A percentile compares a stretch with the other conserved stretches of the same genome.
phyloP scores from a whole-genome alignment of 2,329 filamentous ascomycete genomes.

The Ceratocystis albifundus region DNA sequence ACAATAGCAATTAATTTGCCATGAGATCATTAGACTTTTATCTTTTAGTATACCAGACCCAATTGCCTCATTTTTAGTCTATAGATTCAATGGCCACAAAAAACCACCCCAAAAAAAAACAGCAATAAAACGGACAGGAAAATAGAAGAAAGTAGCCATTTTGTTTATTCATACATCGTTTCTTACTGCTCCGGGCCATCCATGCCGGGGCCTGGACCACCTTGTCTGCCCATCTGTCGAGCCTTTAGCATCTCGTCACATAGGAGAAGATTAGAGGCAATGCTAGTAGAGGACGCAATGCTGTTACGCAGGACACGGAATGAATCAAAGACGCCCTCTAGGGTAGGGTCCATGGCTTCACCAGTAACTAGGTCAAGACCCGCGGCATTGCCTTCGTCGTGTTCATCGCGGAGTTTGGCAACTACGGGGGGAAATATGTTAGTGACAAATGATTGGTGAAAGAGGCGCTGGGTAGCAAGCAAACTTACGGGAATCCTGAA shows the following conservation, averaged over 20 bases:
- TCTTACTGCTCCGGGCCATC: slow-evolving; percentile 46
- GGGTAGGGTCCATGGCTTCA: slow-evolving; percentile 86
- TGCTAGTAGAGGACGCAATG: slow-evolving; percentile 85
- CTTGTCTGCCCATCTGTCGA: slow-evolving; percentile 72
- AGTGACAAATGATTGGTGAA: slow-evolving; percentile 23
- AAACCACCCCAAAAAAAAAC: background rate
- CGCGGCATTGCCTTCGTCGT: slow-evolving; percentile 69
- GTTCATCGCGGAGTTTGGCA: slow-evolving; percentile 75
- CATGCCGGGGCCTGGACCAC: slow-evolving; percentile 52
- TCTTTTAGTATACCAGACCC: slow-evolving; percentile 17
- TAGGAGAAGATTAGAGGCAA: slow-evolving; percentile 85
- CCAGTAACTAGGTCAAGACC: slow-evolving; percentile 79
- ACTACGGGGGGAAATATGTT: slow-evolving; percentile 40
- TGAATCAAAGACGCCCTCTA: slow-evolving; percentile 89
- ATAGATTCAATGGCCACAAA: slow-evolving; percentile 21
- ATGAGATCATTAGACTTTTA: slow-evolving; percentile 11
- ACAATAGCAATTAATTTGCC: slow-evolving; percentile 12
- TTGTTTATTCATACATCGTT: slow-evolving; percentile 26
- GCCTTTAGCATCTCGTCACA: slow-evolving; percentile 98
- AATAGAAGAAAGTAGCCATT: slow-evolving; percentile 15
- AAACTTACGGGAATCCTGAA: slow-evolving; percentile 80
- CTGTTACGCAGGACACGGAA: slow-evolving; percentile 91
- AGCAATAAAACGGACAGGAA: slow-evolving; percentile 16
- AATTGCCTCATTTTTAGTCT: slow-evolving; percentile 23
- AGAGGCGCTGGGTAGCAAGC: slow-evolving; percentile 16